phyloP scores from a whole-genome alignment of 495 filamentous ascomycete species.

The Lophiotrema nucula region DNA sequence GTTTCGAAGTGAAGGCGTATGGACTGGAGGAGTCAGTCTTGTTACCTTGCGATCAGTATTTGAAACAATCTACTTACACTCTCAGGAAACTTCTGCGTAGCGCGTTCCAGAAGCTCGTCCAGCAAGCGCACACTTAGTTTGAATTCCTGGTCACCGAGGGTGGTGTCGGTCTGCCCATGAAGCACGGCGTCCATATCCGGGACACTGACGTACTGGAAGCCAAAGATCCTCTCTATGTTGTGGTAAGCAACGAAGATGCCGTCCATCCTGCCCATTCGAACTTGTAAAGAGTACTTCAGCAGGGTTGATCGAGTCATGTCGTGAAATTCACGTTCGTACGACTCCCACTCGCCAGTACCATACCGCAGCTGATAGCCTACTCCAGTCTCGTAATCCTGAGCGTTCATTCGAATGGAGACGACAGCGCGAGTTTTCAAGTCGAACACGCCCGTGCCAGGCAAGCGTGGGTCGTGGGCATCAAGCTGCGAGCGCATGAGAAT shows the following conservation, averaged over 20 bases:
- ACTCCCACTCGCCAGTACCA: slow-evolving; percentile 74
- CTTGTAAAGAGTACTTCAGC: slow-evolving; percentile 95
- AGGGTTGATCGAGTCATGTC: slow-evolving; percentile 96
- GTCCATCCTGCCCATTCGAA: slow-evolving; percentile 95
- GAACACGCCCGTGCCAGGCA: slow-evolving; percentile 93
- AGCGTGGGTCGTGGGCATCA: slow-evolving; percentile 80
- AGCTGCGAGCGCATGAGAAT: slow-evolving; percentile 95
- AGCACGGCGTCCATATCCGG: slow-evolving; percentile 82
- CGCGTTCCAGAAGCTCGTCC: slow-evolving; percentile 73
- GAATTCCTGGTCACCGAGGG: slow-evolving; percentile 85
- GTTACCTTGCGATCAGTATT: too few relatives aligned
- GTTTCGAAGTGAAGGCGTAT: slow-evolving; percentile 88
- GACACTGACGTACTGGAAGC: slow-evolving; percentile 90
- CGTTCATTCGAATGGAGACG: slow-evolving; percentile 83
- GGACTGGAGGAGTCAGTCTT: slow-evolving; percentile 57
- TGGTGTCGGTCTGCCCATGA: slow-evolving; percentile 65
- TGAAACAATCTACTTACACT: slow-evolving; percentile 49
- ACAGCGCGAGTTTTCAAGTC: slow-evolving; percentile 96
- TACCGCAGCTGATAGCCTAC: slow-evolving; percentile 82
- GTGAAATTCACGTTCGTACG: slow-evolving; percentile 91
- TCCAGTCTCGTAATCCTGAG: slow-evolving; percentile 66
- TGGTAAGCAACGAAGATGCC: slow-evolving; percentile 98
- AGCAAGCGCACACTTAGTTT: slow-evolving; percentile 72
- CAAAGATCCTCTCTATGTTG: slow-evolving; percentile 92
- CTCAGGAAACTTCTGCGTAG: slow-evolving; percentile 67